Percentiles rank a stretch among this genome's conserved stretches.
Conservation (phyloP, 2,329 filamentous ascomycete genomes). For the Alternaria brassicae region DNA sequence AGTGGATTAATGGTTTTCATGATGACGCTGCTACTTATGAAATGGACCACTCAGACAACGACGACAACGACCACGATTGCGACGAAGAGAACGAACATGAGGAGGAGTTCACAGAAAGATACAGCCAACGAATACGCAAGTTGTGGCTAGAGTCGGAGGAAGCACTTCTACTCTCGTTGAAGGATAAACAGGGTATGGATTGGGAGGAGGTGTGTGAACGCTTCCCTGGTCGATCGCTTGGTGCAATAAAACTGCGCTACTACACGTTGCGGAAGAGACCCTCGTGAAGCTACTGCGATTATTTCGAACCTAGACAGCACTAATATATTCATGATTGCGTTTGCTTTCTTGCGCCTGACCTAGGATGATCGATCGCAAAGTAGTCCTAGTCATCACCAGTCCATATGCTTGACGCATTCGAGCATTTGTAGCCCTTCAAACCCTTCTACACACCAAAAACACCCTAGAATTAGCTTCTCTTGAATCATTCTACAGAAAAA, state of each 20-base stretch:
- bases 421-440: too few species aligned
- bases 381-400: too few species aligned
- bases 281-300: not conserved
- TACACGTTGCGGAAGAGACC: conserved; percentile 15
- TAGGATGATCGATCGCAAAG: not conserved
- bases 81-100: conserved; percentile 16
- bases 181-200: conserved; percentile 16
- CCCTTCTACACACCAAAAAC: too few species aligned
- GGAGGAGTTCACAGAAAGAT: conserved; percentile 13
- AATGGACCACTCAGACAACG: conserved; percentile 15
- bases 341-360: not conserved
- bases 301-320: not conserved
- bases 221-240: conserved; percentile 13
- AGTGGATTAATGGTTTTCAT: conserved; percentile 15
- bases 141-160: conserved; percentile 18
- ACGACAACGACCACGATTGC: too few species aligned
- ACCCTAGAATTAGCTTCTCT: too few species aligned
- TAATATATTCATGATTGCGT: not conserved
- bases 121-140: conserved; percentile 13
- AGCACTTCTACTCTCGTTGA: conserved; percentile 19
- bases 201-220: conserved; percentile 20
- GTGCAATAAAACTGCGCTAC: conserved; percentile 21
- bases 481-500: too few species aligned
- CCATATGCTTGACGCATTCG: too few species aligned
- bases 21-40: conserved; percentile 13